Percentiles rank a stretch among this genome's conserved stretches.
Evolutionary conservation across 129 eudicot genomes (phyloP).

Genomic region (Centella asiatica): DNA sequence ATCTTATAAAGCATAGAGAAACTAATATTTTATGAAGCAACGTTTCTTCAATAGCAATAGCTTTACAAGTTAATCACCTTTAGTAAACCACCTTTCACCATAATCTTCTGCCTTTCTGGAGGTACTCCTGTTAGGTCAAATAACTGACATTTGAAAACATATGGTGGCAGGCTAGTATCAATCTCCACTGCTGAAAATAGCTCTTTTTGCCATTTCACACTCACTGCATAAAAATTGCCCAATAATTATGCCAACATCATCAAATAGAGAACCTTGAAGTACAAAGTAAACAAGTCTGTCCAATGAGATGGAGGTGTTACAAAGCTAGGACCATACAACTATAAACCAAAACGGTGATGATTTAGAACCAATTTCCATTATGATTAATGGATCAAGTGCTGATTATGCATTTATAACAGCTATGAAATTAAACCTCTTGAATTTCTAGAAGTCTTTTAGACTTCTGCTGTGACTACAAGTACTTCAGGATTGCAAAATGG

Average conservation of each 20-base stretch:
- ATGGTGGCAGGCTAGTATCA: slow-evolving; percentile 91
- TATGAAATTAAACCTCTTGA: background rate
- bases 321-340: background rate
- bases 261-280: background rate
- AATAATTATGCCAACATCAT: slow-evolving; percentile 13
- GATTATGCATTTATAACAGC: too few species aligned
- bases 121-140: slow-evolving; percentile 97
- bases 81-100: slow-evolving; percentile 87
- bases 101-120: slow-evolving; percentile 95
- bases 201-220: slow-evolving; percentile 97
- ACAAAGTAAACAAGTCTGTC: background rate
- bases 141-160: slow-evolving; percentile 82
- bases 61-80: slow-evolving; percentile 46
- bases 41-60: background rate
- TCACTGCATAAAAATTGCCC: slow-evolving; percentile 42
- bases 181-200: slow-evolving; percentile 68
- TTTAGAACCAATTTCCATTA: background rate
- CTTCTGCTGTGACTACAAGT: background rate
- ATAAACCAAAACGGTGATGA: too few species aligned
- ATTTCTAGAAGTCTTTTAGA: background rate
- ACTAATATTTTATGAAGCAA: slow-evolving; percentile 5
- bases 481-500: too few species aligned
- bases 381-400: too few species aligned
- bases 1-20: background rate
- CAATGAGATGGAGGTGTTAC: background rate